Conservation (phyloP, 2,329 filamentous ascomycete genomes). For the Pseudogymnoascus verrucosus region DNA sequence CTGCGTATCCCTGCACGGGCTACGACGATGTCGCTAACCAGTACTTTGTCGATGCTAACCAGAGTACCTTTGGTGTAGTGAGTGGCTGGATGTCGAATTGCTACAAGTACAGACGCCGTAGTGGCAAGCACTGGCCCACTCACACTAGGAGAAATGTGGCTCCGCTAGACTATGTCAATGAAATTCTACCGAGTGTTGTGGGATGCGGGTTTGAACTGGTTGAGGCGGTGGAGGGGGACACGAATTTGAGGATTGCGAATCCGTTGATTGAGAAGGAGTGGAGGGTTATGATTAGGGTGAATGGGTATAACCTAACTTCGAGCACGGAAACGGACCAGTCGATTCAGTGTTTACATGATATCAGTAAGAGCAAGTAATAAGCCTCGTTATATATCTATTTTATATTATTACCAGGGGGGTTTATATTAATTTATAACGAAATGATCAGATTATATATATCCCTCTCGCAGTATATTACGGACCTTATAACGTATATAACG, state of each 20-base stretch:
- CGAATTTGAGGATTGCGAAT: not conserved
- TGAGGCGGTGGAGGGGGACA: not conserved
- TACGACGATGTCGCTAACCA: too few species aligned
- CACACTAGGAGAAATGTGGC: not conserved
- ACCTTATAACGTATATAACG: too few species aligned
- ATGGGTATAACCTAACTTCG: not conserved
- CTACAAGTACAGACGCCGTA: too few species aligned
- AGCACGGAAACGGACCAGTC: not conserved
- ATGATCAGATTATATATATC: too few species aligned
- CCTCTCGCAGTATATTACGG: too few species aligned
- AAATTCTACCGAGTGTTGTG: not conserved
- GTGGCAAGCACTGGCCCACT: too few species aligned
- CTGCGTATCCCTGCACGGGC: too few species aligned
- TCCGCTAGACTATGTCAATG: not conserved
- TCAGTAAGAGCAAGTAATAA: not conserved
- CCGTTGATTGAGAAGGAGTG: not conserved
- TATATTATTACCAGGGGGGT: not conserved
- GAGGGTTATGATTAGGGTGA: not conserved
- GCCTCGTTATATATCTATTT: too few species aligned
- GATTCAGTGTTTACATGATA: too few species aligned
- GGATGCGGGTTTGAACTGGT: not conserved
- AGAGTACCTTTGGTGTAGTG: too few species aligned
- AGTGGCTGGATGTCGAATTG: too few species aligned
- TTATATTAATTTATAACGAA: not conserved
- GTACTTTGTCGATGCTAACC: too few species aligned